Evolutionary conservation across 768 basidiomycete species (phyloP), one percentile per base, ranked within the genome.

Genomic region (Suillus tomentosus): DNA sequence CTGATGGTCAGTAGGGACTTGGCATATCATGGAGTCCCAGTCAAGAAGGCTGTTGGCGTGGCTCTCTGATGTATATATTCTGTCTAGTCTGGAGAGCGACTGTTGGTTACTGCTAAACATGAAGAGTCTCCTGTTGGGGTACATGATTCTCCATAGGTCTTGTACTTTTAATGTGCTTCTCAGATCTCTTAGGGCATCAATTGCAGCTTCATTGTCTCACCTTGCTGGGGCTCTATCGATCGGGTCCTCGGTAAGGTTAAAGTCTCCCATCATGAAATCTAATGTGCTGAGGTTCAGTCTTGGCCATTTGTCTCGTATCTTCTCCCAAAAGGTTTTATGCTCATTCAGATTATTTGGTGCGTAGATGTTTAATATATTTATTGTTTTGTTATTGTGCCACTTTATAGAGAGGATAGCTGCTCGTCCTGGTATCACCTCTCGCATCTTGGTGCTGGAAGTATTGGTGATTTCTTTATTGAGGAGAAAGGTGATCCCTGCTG

Each of bases 191-290:
- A 45, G 19, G 0, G 43, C 19, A 1, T 45, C 19, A 8, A 45
- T 45, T n/a, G 43, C 3, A 0, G 3, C 27, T 17, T 45, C 19
- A 3, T 45, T 45, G 8, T 45, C 43, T 0, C 2, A 2, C 14
- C 40, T 19, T 2, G 24, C 58, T 22, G 58, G 58, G 1, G 58
- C 40, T 2, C 13, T 8, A 22, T 69, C 68, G 0, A 66, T 53
- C 0, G 63, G 24, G 0, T 67, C 62, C 11, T 51, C 42, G 4
- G 48, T 50, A 5, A 50, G 13, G 1, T 50, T 50, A 3, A 50
- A 50, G 3, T 50, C 24, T 5, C 65, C 68, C 0, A 62, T 5
- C 13, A 63, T 13, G 0, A 47, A 17, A 11, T 67, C 65, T 34
- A 10, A 5, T 15, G 15, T 40, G 0, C 4, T 40, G 13, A 40